phyloP scores from a whole-genome alignment of 441 rosid species.

The Populus hybrid region DNA sequence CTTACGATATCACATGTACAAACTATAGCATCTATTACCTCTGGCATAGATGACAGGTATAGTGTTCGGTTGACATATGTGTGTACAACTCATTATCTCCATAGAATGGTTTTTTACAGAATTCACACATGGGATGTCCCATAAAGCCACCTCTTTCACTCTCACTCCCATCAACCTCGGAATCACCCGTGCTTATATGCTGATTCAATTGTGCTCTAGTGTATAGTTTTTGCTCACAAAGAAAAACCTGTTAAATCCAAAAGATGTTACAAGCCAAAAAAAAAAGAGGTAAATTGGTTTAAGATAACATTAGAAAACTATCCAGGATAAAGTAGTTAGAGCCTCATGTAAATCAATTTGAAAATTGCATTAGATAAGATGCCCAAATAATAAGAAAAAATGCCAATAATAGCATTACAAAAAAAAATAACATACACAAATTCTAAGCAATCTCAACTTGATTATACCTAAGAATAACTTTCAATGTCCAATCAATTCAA shows the following conservation, averaged over 20 bases:
- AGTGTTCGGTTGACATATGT: constrained; percentile 92
- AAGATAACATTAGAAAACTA: not conserved
- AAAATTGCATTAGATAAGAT: not conserved
- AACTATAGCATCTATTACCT: constrained; percentile 39
- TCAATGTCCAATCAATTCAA: not conserved
- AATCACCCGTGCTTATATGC: constrained; percentile 80
- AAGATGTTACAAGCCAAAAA: constrained; percentile 3
- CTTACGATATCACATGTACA: not conserved
- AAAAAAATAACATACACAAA: not conserved
- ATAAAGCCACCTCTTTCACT: constrained; percentile 51
- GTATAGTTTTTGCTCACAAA: constrained; percentile 88
- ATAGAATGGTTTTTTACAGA: constrained; percentile 77
- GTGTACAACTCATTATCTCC: constrained; percentile 90
- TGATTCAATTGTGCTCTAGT: constrained; percentile 73
- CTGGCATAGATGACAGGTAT: constrained; percentile 88
- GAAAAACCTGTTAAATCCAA: constrained; percentile 55
- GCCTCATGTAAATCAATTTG: not conserved
- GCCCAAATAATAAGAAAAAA: not conserved
- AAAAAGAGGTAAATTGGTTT: not conserved
- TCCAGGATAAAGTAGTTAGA: not conserved
- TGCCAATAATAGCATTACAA: not conserved
- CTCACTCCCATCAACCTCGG: constrained; percentile 93
- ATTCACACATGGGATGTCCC: constrained; percentile 77
- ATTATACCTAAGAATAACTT: not conserved
- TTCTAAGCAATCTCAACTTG: not conserved